A percentile compares a stretch with the other conserved stretches of the same genome.
Conservation (phyloP, 148 eudicot species). For the Simmondsia chinensis region DNA sequence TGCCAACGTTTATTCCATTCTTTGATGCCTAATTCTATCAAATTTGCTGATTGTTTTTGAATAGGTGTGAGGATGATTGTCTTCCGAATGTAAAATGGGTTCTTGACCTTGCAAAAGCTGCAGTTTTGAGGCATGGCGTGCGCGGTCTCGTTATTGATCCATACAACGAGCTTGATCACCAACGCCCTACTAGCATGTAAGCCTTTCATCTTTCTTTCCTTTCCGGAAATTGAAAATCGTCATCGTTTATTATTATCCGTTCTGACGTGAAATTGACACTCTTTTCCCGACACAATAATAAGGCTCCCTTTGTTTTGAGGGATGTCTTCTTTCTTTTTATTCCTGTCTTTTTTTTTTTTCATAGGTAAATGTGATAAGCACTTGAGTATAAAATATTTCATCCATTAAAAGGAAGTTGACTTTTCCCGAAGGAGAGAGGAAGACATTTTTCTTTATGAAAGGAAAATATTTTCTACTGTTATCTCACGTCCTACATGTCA, state of each 20-base stretch:
- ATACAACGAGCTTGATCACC: constrained; percentile 99
- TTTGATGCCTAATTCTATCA: not conserved
- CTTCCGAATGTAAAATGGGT: constrained; percentile 90
- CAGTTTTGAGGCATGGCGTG: constrained; percentile 90
- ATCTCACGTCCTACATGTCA: too few species aligned
- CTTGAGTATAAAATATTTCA: not conserved
- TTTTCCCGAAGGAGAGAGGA: too few species aligned
- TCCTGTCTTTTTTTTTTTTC: not conserved
- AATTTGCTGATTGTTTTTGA: not conserved
- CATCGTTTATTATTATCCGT: too few species aligned
- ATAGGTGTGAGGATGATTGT: constrained; percentile 84
- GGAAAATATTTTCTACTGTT: too few species aligned
- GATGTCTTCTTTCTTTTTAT: not conserved
- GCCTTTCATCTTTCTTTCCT: constrained; percentile 10
- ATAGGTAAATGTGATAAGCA: not conserved
- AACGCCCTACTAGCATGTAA: constrained; percentile 59
- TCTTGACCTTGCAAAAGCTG: constrained; percentile 77
- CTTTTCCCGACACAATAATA: too few species aligned
- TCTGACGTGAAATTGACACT: too few species aligned
- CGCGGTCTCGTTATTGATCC: constrained; percentile 96
- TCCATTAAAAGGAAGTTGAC: too few species aligned
- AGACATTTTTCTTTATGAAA: too few species aligned
- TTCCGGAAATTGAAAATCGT: too few species aligned
- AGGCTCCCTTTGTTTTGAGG: too few species aligned
- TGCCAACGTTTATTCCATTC: too few species aligned